phyloP scores from a whole-genome alignment of 352 stramenopile genomes.

The Globisporangium nagaii region DNA sequence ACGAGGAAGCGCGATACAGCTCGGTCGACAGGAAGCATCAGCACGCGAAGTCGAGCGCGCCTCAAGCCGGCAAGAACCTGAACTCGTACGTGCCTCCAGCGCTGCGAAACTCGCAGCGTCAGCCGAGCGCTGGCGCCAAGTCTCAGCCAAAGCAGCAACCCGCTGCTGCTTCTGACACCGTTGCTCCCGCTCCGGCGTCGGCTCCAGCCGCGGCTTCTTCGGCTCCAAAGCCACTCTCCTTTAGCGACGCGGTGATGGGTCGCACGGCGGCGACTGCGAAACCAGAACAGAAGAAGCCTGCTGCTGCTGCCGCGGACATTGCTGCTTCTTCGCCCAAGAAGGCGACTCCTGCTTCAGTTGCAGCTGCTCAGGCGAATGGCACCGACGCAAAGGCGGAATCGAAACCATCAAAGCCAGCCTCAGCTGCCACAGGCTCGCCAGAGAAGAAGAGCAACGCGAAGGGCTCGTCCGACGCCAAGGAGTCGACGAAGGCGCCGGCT shows the following conservation, averaged over 20 bases:
- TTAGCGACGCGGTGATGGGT: constrained; percentile 64
- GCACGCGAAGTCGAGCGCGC: constrained; percentile 5
- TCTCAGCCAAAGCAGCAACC: constrained; percentile 6
- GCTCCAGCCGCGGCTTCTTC: constrained; percentile 1
- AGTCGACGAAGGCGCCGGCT: constrained; percentile 5
- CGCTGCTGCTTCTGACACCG: background rate
- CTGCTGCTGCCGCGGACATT: background rate
- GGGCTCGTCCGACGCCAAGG: background rate
- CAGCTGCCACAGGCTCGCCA: background rate
- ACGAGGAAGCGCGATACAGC: constrained; percentile 96
- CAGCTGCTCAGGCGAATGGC: background rate
- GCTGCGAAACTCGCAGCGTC: constrained; percentile 39
- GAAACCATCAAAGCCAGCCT: background rate
- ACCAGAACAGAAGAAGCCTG: constrained; percentile 7
- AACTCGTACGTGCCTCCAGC: constrained; percentile 71
- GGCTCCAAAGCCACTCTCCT: constrained; percentile 54
- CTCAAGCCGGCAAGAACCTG: constrained; percentile 7
- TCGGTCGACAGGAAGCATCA: constrained; percentile 81
- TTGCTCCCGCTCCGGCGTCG: constrained; percentile 4
- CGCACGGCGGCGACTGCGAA: constrained; percentile 16
- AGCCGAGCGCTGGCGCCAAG: constrained; percentile 22
- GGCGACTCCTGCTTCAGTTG: background rate
- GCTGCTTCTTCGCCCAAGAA: background rate
- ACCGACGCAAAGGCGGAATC: constrained; percentile 3
- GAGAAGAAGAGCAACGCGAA: constrained; percentile 4